Evolutionary conservation across 768 basidiomycete species (phyloP), one percentile per base, ranked within the genome.

Genomic region (Lentinus tigrinus): DNA sequence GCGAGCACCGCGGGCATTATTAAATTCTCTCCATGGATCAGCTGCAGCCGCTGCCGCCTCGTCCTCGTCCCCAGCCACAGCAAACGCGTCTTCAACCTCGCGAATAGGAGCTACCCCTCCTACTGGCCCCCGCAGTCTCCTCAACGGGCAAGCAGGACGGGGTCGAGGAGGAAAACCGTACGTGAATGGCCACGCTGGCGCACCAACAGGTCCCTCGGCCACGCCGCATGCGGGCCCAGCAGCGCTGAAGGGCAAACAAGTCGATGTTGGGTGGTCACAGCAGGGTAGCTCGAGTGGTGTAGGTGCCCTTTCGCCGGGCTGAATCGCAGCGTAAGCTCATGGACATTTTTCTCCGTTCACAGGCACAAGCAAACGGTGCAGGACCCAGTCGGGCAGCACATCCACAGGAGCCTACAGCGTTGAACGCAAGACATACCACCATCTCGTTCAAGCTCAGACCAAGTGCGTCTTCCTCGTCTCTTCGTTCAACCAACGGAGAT

Each of bases 1-100:
- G 63, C 81, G 78, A 63, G 89, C 88, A 55, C 89, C 89, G 46
- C 76, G 89, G 59, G 89, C 89, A 44, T 77, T 91, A 58, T 67
- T 84, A 60, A 82, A 81, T 57, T 73, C 78, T 38, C 64, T 80
- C 8, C 60, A 56, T 49, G 60, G 51, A 53, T 53, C 60, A n/a
- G 65, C 65, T n/a, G 62, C 66, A 26, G 49, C 60, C 65, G 57
- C 60, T 61, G 59, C 68, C 60, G 53, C 75, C 26, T 67, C 77
- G 16, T 67, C 75, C 47, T 53, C 74, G 57, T 66, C 73, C 47
- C 58, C 70, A 54, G 63, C 76, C 56, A 64, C 77, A 24, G 67
- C 67, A 68, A 60, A 55, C 67, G 63, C 69, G 47, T 61, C 67
- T 36, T 57, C 64, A 23, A 61, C 66, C 52, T 63, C 68, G 52